These are phyloP conservation scores for Biscutella laevigata DNA, from an alignment of 441 rosid species.

Conservation along the genomic window DNA sequence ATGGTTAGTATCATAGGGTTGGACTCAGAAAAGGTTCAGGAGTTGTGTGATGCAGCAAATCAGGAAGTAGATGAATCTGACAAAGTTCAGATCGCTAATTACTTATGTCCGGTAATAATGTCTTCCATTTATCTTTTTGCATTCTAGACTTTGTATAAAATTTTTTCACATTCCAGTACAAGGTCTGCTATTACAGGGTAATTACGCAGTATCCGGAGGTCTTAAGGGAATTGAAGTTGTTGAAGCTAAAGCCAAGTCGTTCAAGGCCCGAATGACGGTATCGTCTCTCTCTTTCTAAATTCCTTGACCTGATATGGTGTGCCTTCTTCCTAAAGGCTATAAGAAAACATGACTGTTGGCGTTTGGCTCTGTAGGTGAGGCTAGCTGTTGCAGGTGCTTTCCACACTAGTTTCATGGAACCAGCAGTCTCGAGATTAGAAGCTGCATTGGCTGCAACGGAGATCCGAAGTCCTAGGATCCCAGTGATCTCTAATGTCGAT, in stretches of 20 bases:
- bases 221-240: slow-evolving; percentile 82
- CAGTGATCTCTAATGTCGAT: slow-evolving; percentile 95
- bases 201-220: slow-evolving; percentile 96
- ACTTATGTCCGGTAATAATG: slow-evolving; percentile 56
- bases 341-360: not conserved
- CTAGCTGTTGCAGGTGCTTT: slow-evolving; percentile 95
- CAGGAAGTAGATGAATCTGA: slow-evolving; percentile 68
- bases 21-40: slow-evolving; percentile 75
- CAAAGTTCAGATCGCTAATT: slow-evolving; percentile 89
- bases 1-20: slow-evolving; percentile 93
- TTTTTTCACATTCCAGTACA: not conserved
- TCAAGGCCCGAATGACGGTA: slow-evolving; percentile 94
- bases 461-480: slow-evolving; percentile 73
- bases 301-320: not conserved
- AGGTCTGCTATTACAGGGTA: slow-evolving; percentile 48
- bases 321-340: not conserved
- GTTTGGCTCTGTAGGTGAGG: slow-evolving; percentile 51
- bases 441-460: slow-evolving; percentile 70
- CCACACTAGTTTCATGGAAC: slow-evolving; percentile 94
- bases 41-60: slow-evolving; percentile 86
- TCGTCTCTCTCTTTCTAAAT: not conserved
- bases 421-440: slow-evolving; percentile 92
- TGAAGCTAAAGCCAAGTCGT: slow-evolving; percentile 89
- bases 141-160: not conserved
- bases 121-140: not conserved